phyloP scores from a whole-genome alignment of 2,329 filamentous ascomycete genomes.

The Aspergillus puulaauensis region DNA sequence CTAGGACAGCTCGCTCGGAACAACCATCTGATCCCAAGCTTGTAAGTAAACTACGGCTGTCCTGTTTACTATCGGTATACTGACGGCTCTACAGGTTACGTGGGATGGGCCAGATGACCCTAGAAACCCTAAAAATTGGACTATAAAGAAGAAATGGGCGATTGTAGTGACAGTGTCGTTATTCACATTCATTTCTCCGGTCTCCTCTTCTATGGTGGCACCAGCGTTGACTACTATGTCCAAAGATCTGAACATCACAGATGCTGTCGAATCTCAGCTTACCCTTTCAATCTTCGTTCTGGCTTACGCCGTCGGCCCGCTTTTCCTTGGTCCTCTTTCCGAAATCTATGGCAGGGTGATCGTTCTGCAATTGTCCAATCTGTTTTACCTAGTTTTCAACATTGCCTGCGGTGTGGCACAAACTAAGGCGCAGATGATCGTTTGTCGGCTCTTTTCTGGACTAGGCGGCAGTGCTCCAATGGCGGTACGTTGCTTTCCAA shows the following conservation, averaged over 20 bases:
- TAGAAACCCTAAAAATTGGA: constrained; percentile 56
- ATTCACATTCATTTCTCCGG: constrained; percentile 63
- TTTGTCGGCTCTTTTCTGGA: constrained; percentile 59
- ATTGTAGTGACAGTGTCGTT: constrained; percentile 55
- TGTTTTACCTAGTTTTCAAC: constrained; percentile 59
- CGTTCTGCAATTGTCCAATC: constrained; percentile 55
- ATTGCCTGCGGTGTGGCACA: constrained; percentile 58
- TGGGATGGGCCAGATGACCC: constrained; percentile 56
- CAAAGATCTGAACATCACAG: constrained; percentile 54
- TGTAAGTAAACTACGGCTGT: constrained; percentile 14
- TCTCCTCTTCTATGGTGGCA: constrained; percentile 62
- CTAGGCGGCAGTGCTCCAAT: constrained; percentile 59
- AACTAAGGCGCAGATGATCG: constrained; percentile 55
- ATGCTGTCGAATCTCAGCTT: constrained; percentile 46
- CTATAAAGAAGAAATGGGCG: constrained; percentile 56
- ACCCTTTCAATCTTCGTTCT: constrained; percentile 58
- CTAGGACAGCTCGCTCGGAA: constrained; percentile 22
- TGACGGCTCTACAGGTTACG: constrained; percentile 29
- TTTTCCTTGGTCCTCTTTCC: constrained; percentile 53
- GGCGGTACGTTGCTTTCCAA: constrained; percentile 37
- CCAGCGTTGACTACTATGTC: constrained; percentile 54
- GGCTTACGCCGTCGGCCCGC: constrained; percentile 54
- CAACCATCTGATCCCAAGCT: constrained; percentile 24
- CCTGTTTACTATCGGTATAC: background rate
- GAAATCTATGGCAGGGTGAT: constrained; percentile 58